Conservation (phyloP, 306 rosid species). For the Citrullus amarus region DNA sequence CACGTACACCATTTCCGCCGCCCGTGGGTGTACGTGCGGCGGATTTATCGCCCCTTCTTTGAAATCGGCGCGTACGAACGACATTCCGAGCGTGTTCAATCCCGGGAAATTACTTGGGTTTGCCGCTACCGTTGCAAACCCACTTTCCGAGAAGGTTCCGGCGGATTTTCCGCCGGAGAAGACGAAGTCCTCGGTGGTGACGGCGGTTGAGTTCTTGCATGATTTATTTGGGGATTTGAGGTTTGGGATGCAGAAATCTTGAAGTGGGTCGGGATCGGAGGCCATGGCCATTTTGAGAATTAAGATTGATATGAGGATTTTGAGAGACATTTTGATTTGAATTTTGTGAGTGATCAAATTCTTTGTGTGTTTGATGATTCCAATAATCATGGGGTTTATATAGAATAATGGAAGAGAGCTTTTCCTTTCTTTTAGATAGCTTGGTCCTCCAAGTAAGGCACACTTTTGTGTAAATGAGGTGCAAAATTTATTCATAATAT, state of each 20-base stretch:
- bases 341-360: background rate
- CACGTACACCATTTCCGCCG: conserved; percentile 63
- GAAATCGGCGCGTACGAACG: conserved; percentile 62
- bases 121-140: conserved; percentile 45
- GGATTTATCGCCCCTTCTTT: conserved; percentile 64
- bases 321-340: conserved; percentile 30
- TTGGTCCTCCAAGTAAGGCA: too few species aligned
- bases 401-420: background rate
- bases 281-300: conserved; percentile 23
- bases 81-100: conserved; percentile 80
- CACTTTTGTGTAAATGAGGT: too few species aligned
- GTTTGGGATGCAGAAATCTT: conserved; percentile 81
- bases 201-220: conserved; percentile 66
- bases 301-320: conserved; percentile 15
- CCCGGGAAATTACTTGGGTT: conserved; percentile 57
- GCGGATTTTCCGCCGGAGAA: conserved; percentile 40
- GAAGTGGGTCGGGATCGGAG: conserved; percentile 89
- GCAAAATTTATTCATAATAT: too few species aligned
- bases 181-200: conserved; percentile 50
- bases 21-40: conserved; percentile 90
- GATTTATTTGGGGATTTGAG: conserved; percentile 16
- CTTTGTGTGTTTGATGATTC: background rate
- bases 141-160: conserved; percentile 50
- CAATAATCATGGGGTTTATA: background rate
- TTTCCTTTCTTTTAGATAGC: too few species aligned